These are phyloP conservation scores for Colletotrichum viniferum DNA, from an alignment of 2,329 filamentous ascomycete genomes.

Conservation along the genomic window DNA sequence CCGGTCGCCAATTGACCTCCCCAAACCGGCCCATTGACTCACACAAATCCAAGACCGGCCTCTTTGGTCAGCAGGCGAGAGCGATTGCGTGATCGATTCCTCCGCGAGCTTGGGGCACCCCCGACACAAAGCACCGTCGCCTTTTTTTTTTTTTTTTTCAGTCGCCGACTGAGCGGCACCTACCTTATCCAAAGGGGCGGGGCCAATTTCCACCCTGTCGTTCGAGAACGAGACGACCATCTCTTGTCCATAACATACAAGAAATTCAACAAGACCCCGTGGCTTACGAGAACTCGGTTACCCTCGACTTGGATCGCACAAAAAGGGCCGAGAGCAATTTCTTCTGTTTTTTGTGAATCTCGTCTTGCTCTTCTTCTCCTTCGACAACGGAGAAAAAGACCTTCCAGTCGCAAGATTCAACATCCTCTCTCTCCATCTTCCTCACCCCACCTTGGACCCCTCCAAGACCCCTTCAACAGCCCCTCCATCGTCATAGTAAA, in stretches of 20 bases:
- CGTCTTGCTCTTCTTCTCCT: background rate
- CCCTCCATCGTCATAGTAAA: background rate
- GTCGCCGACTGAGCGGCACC: background rate
- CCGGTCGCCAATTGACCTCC: background rate
- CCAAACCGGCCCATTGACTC: slow-evolving; percentile 17
- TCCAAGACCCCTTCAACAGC: background rate
- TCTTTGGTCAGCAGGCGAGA: slow-evolving; percentile 8
- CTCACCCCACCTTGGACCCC: background rate
- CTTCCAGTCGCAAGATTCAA: background rate
- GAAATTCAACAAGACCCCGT: slow-evolving; percentile 10
- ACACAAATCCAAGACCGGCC: background rate
- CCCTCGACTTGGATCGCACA: slow-evolving; percentile 7
- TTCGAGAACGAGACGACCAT: background rate
- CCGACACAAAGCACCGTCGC: slow-evolving; percentile 5
- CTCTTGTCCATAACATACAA: slow-evolving; percentile 16
- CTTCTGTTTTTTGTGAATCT: background rate
- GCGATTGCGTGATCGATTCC: slow-evolving; percentile 23
- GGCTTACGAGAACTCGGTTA: slow-evolving; percentile 1
- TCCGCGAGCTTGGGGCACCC: slow-evolving; percentile 6
- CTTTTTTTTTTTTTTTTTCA: background rate
- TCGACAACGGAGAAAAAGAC: background rate
- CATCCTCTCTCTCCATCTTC: background rate
- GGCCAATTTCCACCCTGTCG: slow-evolving; percentile 14
- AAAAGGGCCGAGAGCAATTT: background rate
- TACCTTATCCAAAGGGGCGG: slow-evolving; percentile 1